These are phyloP conservation scores for Cicer pinnatifidum DNA, from an alignment of 306 rosid species.

Conservation along the genomic window DNA sequence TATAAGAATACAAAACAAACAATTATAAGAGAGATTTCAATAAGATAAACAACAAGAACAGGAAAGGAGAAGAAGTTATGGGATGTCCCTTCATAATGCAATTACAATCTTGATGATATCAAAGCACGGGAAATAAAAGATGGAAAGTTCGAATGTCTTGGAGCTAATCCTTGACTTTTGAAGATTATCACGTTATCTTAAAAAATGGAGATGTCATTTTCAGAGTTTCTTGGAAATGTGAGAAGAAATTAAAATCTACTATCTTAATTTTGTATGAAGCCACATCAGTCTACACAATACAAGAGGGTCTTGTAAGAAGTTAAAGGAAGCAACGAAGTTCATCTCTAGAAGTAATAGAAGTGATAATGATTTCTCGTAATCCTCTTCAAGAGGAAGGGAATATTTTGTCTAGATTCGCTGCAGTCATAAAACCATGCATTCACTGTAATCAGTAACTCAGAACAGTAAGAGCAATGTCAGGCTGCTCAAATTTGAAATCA, in stretches of 20 bases:
- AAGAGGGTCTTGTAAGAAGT: not conserved
- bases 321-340: not conserved
- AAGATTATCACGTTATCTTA: not conserved
- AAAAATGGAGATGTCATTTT: slow-evolving; percentile 1
- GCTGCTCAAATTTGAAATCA: not conserved
- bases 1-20: slow-evolving; percentile 14
- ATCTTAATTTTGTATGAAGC: not conserved
- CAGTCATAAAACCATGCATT: not conserved
- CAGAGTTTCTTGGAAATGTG: not conserved
- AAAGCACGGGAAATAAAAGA: slow-evolving; percentile 4
- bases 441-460: not conserved
- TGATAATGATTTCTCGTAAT: not conserved
- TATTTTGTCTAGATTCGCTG: not conserved
- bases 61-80: not conserved
- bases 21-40: slow-evolving; percentile 18
- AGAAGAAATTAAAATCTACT: not conserved
- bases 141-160: not conserved
- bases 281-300: not conserved
- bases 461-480: not conserved
- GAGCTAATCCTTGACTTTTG: slow-evolving; percentile 1
- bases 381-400: not conserved
- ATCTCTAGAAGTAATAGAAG: not conserved
- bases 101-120: not conserved
- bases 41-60: slow-evolving; percentile 18
- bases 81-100: not conserved